phyloP scores from a whole-genome alignment of 2,329 filamentous ascomycete genomes.

The Zalaria sp. region DNA sequence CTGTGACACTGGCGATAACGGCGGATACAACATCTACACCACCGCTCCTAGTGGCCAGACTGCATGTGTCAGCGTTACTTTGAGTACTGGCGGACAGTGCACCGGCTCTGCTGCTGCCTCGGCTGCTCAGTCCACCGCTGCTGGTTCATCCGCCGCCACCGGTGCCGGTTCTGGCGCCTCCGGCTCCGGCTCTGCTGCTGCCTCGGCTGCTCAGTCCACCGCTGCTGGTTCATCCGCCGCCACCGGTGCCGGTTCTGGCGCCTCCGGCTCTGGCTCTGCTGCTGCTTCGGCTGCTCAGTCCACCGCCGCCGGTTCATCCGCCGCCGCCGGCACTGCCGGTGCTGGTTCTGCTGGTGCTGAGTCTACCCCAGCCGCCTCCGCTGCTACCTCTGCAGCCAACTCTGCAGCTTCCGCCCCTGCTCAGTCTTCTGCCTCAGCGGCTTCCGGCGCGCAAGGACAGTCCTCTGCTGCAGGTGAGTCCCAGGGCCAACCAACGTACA shows the following conservation, averaged over 20 bases:
- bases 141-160: slow-evolving; percentile 4
- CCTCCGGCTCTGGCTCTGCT: slow-evolving; percentile 1
- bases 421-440: slow-evolving; percentile 1
- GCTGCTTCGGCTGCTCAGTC: slow-evolving; percentile 1
- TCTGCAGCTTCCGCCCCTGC: background rate
- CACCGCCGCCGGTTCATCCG: background rate
- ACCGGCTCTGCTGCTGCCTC: slow-evolving; percentile 2
- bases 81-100: slow-evolving; percentile 11
- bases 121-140: background rate
- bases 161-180: background rate
- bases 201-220: background rate
- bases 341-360: slow-evolving; percentile 1
- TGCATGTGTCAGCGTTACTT: slow-evolving; percentile 8
- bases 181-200: slow-evolving; percentile 1
- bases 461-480: background rate
- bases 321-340: slow-evolving; percentile 4
- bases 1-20: slow-evolving; percentile 40
- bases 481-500: too few species aligned
- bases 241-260: background rate
- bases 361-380: background rate
- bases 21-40: slow-evolving; percentile 28
- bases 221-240: background rate
- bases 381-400: background rate
- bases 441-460: background rate
- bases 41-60: slow-evolving; percentile 7